Evolutionary conservation across 1,139 yeast species (phyloP).

Genomic region (Debaryomycetaceae sp.): DNA sequence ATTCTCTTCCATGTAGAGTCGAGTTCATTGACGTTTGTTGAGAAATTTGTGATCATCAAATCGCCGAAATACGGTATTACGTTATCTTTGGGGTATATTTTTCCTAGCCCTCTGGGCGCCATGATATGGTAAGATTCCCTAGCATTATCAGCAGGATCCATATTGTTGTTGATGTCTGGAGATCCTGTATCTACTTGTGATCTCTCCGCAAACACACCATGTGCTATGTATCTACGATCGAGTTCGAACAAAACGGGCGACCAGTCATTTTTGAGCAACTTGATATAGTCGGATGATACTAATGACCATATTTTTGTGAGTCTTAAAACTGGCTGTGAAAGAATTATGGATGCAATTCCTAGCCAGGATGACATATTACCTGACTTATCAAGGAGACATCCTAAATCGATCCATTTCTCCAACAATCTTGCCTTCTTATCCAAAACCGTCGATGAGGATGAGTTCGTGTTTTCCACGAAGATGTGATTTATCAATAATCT

Average conservation of each 20-base stretch:
- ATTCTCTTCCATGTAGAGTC: slow-evolving; percentile 67
- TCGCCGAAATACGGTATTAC: slow-evolving; percentile 94
- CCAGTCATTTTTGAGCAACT: slow-evolving; percentile 78
- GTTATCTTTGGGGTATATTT: slow-evolving; percentile 66
- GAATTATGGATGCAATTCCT: slow-evolving; percentile 79
- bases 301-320: slow-evolving; percentile 72
- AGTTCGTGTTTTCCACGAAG: slow-evolving; percentile 42
- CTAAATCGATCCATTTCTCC: slow-evolving; percentile 84
- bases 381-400: slow-evolving; percentile 67
- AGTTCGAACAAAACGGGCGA: slow-evolving; percentile 90
- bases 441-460: slow-evolving; percentile 18
- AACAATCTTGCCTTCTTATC: slow-evolving; percentile 62
- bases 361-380: slow-evolving; percentile 98
- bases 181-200: slow-evolving; percentile 10
- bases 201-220: slow-evolving; percentile 6
- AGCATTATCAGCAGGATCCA: slow-evolving; percentile 4
- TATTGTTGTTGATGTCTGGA: slow-evolving; percentile 5
- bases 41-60: slow-evolving; percentile 41
- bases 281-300: slow-evolving; percentile 60
- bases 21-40: slow-evolving; percentile 51
- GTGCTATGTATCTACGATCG: slow-evolving; percentile 65
- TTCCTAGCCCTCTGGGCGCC: slow-evolving; percentile 89
- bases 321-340: slow-evolving; percentile 80
- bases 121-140: slow-evolving; percentile 64
- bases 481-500: slow-evolving; percentile 69